Evolutionary conservation across 2,329 filamentous ascomycete species (phyloP), one percentile per base, ranked within the genome.

Genomic region (Pyrenophora tritici-repentis): DNA sequence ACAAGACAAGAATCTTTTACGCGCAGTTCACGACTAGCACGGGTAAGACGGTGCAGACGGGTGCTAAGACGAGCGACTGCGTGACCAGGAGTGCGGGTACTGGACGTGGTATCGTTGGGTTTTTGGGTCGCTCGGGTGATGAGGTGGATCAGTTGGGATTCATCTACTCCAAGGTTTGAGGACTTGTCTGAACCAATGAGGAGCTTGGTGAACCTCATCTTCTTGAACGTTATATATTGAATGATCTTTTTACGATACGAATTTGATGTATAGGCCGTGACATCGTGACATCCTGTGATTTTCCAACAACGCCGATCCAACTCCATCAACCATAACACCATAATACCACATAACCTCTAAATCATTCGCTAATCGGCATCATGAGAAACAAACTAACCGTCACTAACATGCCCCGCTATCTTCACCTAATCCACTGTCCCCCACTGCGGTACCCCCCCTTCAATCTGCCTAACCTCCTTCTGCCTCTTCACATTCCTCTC

Each of bases 71-170:
- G 0, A 65, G 56, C 9, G 77, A 80, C 51, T 85, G 82, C 61
- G 62, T 69, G 4, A 76, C 74, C 2, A 79, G 75, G 43, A 69
- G 62, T n/a, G 80, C 80, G 2, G 78, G 78, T 16, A 50, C 53
- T 1, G 81, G 80, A 2, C 83, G 77, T 75, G 76, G 77, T 43
- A 78, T 84, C 62, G 77, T 81, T n/a, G 81, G 81, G 3, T 83
- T 78, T 57, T 61, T 78, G 45, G 81, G 82, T 13, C 77, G 80
- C 61, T 71, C 63, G 52, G 83, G 81, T 0, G 80, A 83, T 50
- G 81, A 84, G 69, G 61, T 86, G 37, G 83, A 85, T 64, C 78
- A 80, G 65, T 61, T 85, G 32, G 82, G 70, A 0, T 66, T 76
- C 35, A 50, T 70, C 5, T 70, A 58, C 50, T 55, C 50, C n/a